Conservation (phyloP, 2,329 filamentous ascomycete genomes). For the Pseudopithomyces chartarum region DNA sequence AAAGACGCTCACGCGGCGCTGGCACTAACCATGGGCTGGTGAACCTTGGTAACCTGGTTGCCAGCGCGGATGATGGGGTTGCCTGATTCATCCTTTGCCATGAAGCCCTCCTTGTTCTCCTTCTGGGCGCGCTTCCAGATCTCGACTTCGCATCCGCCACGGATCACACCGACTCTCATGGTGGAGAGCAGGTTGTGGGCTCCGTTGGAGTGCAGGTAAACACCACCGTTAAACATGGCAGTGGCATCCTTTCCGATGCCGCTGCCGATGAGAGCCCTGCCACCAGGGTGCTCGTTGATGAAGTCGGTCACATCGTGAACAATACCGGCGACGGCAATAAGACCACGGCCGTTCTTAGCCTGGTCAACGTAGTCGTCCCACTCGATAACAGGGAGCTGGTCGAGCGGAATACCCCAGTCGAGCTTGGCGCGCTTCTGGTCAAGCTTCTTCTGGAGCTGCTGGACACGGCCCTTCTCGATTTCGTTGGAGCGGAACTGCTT, state of each 20-base stretch:
- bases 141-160: constrained; percentile 50
- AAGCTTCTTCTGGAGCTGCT: constrained; percentile 52
- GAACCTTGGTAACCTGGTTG: constrained; percentile 81
- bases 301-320: constrained; percentile 51
- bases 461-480: constrained; percentile 51
- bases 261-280: constrained; percentile 49
- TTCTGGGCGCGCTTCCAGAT: constrained; percentile 51
- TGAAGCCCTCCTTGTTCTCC: constrained; percentile 72
- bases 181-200: constrained; percentile 51
- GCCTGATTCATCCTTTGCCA: constrained; percentile 79
- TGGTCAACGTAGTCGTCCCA: constrained; percentile 53
- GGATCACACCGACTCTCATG: constrained; percentile 51
- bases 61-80: constrained; percentile 86
- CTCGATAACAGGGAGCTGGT: constrained; percentile 50
- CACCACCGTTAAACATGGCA: constrained; percentile 52
- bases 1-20: constrained; percentile 70
- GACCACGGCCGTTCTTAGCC: constrained; percentile 48
- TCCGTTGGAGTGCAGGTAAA: constrained; percentile 50
- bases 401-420: constrained; percentile 51
- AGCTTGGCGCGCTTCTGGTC: constrained; percentile 51
- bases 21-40: constrained; percentile 78
- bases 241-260: constrained; percentile 51
- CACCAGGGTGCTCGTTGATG: constrained; percentile 51
- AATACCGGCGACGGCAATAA: constrained; percentile 49
- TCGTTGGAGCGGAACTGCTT: constrained; percentile 53